Conservation (phyloP, 306 rosid species). For the Cyclanthera cordifolia region DNA sequence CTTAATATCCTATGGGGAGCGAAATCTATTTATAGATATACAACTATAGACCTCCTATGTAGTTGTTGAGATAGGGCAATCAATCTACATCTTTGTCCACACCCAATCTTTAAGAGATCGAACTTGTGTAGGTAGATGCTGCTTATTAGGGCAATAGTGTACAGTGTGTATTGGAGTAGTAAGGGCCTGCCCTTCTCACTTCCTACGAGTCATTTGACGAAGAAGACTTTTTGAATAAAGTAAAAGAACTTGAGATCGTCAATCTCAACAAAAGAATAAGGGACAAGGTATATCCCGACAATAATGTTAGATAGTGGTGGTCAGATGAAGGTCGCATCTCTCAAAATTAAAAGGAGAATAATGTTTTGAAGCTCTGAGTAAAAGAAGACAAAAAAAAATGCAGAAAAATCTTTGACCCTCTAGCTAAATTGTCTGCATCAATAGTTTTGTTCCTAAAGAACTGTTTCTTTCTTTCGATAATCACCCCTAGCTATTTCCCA, state of each 20-base stretch:
- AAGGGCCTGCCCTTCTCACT: no score
- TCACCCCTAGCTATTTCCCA: background rate
- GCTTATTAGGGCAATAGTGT: no score
- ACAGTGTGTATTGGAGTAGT: no score
- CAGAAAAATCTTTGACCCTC: background rate
- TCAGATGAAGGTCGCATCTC: background rate
- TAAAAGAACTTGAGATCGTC: background rate
- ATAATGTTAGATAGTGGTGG: background rate
- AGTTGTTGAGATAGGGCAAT: no score
- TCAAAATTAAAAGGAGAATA: slow-evolving; percentile 2
- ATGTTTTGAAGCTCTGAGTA: background rate
- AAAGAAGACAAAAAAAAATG: background rate
- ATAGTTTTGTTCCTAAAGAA: background rate
- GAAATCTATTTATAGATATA: no score
- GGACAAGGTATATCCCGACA: background rate
- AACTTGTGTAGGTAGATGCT: no score
- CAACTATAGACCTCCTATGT: no score
- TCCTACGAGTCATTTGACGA: background rate
- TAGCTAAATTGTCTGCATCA: background rate
- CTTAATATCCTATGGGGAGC: no score
- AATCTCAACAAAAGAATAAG: background rate
- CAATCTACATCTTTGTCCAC: no score
- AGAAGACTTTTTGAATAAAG: background rate
- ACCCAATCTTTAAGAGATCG: no score
- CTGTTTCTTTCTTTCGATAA: background rate